These are phyloP conservation scores for Lentinus brumalis DNA, from an alignment of 768 basidiomycete genomes.

Conservation along the genomic window DNA sequence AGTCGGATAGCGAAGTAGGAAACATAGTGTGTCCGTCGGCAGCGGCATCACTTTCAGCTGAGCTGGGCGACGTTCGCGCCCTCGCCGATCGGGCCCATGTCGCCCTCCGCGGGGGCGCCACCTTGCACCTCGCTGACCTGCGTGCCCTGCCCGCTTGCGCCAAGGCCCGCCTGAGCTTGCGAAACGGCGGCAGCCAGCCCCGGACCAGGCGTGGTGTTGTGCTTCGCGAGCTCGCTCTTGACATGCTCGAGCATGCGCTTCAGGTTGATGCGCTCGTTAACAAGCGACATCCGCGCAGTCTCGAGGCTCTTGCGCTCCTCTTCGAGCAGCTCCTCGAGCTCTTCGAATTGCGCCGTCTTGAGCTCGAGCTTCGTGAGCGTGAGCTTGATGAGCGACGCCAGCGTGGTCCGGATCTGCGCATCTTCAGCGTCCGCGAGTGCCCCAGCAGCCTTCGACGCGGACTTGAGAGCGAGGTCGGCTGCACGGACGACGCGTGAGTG, in stretches of 20 bases:
- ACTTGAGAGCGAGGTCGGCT: constrained; percentile 83
- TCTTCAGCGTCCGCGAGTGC: constrained; percentile 84
- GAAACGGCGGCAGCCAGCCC: constrained; percentile 34
- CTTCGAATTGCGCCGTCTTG: constrained; percentile 94
- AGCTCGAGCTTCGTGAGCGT: constrained; percentile 88
- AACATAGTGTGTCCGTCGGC: neutral
- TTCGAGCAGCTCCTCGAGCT: constrained; percentile 89
- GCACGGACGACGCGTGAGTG: constrained; percentile 81
- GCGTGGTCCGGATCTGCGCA: constrained; percentile 70
- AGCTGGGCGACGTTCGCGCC: constrained; percentile 41
- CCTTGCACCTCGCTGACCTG: constrained; percentile 53
- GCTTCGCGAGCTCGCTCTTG: constrained; percentile 62
- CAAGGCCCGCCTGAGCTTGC: constrained; percentile 43
- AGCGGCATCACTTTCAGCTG: neutral
- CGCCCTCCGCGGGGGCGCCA: constrained; percentile 48
- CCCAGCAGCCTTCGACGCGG: constrained; percentile 84
- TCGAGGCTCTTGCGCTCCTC: constrained; percentile 87
- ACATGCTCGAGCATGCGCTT: constrained; percentile 74
- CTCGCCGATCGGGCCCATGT: constrained; percentile 49
- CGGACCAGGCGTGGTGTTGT: constrained; percentile 24
- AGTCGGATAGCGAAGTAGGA: constrained; percentile 1
- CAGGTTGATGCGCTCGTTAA: constrained; percentile 74
- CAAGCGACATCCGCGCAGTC: constrained; percentile 74
- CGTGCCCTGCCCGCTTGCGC: constrained; percentile 64
- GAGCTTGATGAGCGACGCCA: constrained; percentile 84